These are phyloP conservation scores for Ziziphus jujuba DNA, from an alignment of 306 rosid species.

Conservation along the genomic window DNA sequence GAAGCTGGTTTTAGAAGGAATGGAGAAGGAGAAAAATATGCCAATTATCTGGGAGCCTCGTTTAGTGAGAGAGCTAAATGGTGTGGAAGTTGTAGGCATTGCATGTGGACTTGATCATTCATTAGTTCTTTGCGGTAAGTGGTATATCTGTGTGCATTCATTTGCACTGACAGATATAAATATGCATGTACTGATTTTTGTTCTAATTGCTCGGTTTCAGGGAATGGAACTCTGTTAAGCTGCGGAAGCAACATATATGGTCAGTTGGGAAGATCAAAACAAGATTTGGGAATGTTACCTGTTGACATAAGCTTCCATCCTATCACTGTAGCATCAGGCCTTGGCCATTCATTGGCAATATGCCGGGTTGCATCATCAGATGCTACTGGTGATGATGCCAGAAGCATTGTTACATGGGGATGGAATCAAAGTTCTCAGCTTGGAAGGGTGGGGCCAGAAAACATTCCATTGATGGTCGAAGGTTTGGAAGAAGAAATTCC, in stretches of 20 bases:
- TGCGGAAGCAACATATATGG: constrained; percentile 80
- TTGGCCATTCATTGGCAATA: constrained; percentile 90
- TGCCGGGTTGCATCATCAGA: constrained; percentile 46
- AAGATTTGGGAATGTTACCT: constrained; percentile 66
- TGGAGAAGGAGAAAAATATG: constrained; percentile 72
- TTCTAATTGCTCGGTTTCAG: constrained; percentile 45
- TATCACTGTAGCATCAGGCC: constrained; percentile 68
- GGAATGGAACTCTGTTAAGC: constrained; percentile 68
- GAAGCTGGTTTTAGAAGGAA: constrained; percentile 63
- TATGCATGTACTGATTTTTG: constrained; percentile 7
- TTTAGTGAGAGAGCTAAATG: constrained; percentile 55
- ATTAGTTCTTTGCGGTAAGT: constrained; percentile 72
- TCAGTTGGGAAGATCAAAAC: constrained; percentile 65
- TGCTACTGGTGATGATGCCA: constrained; percentile 28
- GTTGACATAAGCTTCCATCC: constrained; percentile 57
- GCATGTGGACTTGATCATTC: constrained; percentile 96
- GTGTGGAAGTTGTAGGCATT: constrained; percentile 67
- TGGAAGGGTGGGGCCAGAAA: constrained; percentile 66
- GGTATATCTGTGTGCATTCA: constrained; percentile 10
- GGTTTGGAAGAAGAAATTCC: constrained; percentile 64
- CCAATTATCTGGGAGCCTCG: constrained; percentile 84
- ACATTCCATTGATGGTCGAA: constrained; percentile 51
- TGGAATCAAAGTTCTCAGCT: constrained; percentile 87
- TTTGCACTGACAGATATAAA: constrained; percentile 12
- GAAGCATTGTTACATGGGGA: constrained; percentile 76